Conservation (phyloP, 2,329 filamentous ascomycete genomes). For the Penicillium griseofulvum region DNA sequence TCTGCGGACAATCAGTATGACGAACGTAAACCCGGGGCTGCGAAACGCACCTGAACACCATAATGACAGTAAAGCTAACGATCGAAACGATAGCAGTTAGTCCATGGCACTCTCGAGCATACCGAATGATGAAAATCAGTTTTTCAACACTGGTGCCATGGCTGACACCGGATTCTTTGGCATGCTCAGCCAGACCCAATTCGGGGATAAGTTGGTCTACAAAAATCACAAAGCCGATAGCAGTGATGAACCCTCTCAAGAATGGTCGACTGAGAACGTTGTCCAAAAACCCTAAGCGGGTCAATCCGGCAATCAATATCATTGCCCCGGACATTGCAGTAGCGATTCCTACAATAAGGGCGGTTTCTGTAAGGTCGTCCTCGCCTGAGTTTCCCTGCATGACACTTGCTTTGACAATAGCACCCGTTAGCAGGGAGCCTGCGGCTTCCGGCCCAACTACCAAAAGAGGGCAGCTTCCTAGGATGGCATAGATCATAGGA, state of each 20-base stretch:
- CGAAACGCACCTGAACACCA: constrained; percentile 71
- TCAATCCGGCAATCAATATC: constrained; percentile 82
- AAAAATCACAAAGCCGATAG: constrained; percentile 92
- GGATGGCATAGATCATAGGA: constrained; percentile 82
- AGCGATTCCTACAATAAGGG: constrained; percentile 80
- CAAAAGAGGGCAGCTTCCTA: constrained; percentile 91
- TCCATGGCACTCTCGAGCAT: constrained; percentile 65
- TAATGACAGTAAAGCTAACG: constrained; percentile 80
- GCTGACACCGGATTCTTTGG: constrained; percentile 60
- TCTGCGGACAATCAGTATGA: constrained; percentile 45
- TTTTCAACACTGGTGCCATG: constrained; percentile 89
- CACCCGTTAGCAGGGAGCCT: constrained; percentile 84
- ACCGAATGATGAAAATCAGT: constrained; percentile 70
- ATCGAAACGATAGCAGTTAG: constrained; percentile 75
- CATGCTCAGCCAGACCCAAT: constrained; percentile 68
- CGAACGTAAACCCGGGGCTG: background rate
- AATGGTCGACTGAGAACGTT: constrained; percentile 92
- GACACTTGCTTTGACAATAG: constrained; percentile 76
- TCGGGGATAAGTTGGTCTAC: constrained; percentile 94
- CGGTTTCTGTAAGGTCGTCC: constrained; percentile 69
- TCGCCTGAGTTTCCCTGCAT: constrained; percentile 64
- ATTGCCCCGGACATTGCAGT: constrained; percentile 84
- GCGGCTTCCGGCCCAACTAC: constrained; percentile 93
- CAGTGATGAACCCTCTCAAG: constrained; percentile 90
- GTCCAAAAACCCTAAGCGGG: constrained; percentile 86